Conservation (phyloP, 2,329 filamentous ascomycete species). For the Colletotrichum neosansevieriae region DNA sequence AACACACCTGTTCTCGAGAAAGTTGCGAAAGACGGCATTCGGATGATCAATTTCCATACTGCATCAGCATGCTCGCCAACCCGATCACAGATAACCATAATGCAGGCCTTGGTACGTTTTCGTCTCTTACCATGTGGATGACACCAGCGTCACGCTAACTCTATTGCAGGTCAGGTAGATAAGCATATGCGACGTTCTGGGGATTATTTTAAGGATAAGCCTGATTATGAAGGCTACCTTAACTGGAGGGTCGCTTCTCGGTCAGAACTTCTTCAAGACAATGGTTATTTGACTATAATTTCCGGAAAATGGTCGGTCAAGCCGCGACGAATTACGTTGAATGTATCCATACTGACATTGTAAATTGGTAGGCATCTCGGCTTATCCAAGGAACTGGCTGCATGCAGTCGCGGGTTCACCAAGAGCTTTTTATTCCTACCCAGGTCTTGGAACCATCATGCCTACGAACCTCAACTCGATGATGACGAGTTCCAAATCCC, state of each 20-base stretch:
- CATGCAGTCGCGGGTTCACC: slow-evolving; percentile 55
- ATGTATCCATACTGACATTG: background rate
- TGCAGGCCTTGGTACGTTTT: slow-evolving; percentile 58
- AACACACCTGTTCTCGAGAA: slow-evolving; percentile 50
- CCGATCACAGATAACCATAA: slow-evolving; percentile 68
- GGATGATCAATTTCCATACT: slow-evolving; percentile 69
- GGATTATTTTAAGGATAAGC: slow-evolving; percentile 37
- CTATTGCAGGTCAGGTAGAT: slow-evolving; percentile 54
- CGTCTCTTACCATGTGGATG: background rate
- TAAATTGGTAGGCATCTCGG: slow-evolving; percentile 50
- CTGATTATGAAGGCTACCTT: slow-evolving; percentile 43
- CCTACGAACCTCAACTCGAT: slow-evolving; percentile 58
- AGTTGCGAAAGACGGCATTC: slow-evolving; percentile 59
- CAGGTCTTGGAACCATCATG: slow-evolving; percentile 64
- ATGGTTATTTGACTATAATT: too few relatives aligned
- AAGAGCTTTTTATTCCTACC: slow-evolving; percentile 56
- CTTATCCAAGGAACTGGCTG: slow-evolving; percentile 48
- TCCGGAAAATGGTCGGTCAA: slow-evolving; percentile 15
- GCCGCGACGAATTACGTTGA: background rate
- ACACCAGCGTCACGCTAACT: background rate
- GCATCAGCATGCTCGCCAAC: slow-evolving; percentile 70
- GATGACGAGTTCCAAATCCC: slow-evolving; percentile 24
- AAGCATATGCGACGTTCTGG: slow-evolving; percentile 47
- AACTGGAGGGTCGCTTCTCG: too few relatives aligned
- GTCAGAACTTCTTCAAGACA: too few relatives aligned